These are phyloP conservation scores for Coemansia sp. DNA, from an alignment of 371 early-diverging fungal genomes.

Conservation along the genomic window DNA sequence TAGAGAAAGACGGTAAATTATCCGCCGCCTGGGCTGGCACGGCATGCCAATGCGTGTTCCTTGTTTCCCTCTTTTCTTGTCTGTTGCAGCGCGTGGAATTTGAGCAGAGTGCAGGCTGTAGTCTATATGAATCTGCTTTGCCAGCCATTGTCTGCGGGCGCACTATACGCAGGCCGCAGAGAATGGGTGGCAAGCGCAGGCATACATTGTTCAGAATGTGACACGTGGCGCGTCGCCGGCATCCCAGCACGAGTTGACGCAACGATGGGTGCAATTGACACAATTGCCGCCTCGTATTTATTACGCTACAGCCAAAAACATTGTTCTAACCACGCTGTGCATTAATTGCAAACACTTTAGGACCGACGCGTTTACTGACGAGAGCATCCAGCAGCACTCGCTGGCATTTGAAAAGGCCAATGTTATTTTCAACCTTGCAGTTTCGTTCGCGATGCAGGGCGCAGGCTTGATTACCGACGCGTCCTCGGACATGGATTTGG, in stretches of 20 bases:
- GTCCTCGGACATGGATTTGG: constrained; percentile 39
- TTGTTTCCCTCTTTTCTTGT: neutral
- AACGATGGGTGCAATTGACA: neutral
- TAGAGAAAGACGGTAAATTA: constrained; percentile 3
- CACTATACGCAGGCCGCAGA: constrained; percentile 1
- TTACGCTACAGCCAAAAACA: neutral
- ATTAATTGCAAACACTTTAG: constrained; percentile 9
- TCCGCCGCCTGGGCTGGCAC: neutral
- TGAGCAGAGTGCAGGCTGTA: neutral
- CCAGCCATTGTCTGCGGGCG: neutral
- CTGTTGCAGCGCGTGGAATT: neutral
- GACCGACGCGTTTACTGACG: constrained; percentile 46
- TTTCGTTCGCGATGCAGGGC: constrained; percentile 57
- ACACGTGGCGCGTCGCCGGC: neutral
- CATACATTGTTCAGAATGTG: neutral
- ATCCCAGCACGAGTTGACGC: neutral
- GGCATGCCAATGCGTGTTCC: neutral
- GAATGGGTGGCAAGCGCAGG: neutral
- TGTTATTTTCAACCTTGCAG: constrained; percentile 90
- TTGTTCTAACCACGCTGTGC: neutral
- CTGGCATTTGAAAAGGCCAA: constrained; percentile 96
- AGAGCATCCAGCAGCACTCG: constrained; percentile 70
- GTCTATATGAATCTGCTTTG: constrained; percentile 1
- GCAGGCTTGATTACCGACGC: constrained; percentile 39
- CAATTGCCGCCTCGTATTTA: neutral